These are phyloP conservation scores for Globisporangium heterothallicum DNA, from an alignment of 352 stramenopile species.

Conservation along the genomic window DNA sequence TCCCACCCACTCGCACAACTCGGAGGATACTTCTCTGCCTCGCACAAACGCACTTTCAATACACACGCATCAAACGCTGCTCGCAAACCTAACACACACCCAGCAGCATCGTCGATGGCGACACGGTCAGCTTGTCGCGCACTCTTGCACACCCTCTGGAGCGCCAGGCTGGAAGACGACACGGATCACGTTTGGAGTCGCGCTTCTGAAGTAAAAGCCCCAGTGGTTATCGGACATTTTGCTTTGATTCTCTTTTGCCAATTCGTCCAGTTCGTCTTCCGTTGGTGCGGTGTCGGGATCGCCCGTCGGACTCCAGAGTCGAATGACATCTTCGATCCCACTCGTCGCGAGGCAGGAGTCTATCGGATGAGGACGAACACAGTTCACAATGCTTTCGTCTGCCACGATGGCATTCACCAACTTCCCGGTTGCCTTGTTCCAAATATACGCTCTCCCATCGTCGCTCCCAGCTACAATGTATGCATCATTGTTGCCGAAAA, in stretches of 20 bases:
- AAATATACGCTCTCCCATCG: constrained; percentile 81
- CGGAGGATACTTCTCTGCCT: too few relatives aligned
- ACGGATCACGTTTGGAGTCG: constrained; percentile 58
- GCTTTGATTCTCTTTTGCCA: constrained; percentile 54
- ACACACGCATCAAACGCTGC: constrained; percentile 3
- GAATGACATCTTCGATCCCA: constrained; percentile 79
- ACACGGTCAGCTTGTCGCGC: constrained; percentile 59
- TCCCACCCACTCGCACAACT: too few relatives aligned
- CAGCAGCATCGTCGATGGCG: not conserved
- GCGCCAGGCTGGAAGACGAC: constrained; percentile 58
- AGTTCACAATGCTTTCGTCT: constrained; percentile 87
- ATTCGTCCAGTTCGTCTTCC: constrained; percentile 43
- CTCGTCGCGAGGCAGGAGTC: constrained; percentile 77
- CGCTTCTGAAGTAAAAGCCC: constrained; percentile 31
- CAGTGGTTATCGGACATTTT: constrained; percentile 52
- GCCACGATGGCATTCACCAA: constrained; percentile 81
- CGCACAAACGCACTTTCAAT: not conserved
- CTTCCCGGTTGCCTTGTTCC: constrained; percentile 72
- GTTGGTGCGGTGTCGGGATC: constrained; percentile 31
- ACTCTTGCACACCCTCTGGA: constrained; percentile 59
- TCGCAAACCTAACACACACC: not conserved
- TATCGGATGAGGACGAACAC: constrained; percentile 78
- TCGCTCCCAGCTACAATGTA: constrained; percentile 87
- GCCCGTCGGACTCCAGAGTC: constrained; percentile 64
- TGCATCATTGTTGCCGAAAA: constrained; percentile 82